Percentiles rank a stretch among this genome's conserved stretches.
Conservation (phyloP, 129 eudicot genomes). For the Daucus carota region DH1_v3.0 NC_030381.2:50513501-50514000, state of each 20-base stretch:
- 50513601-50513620: neutral
- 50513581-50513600: neutral
- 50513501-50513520: conserved; percentile 9
- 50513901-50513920: neutral
- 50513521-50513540: neutral
- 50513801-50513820: neutral
- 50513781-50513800: neutral
- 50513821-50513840: neutral
- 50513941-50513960: neutral
- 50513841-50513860: neutral
- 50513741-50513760: neutral
- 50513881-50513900: neutral
- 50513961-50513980: neutral
- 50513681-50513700: neutral
- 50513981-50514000: conserved; percentile 9
- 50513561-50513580: neutral
- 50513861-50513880: neutral
- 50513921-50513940: neutral
- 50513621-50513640: neutral
- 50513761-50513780: conserved; percentile 4
- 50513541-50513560: neutral
- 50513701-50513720: neutral
- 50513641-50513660: neutral
- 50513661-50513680: neutral
- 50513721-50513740: neutral